Evolutionary conservation across 1,139 yeast genomes (phyloP), one percentile per base, ranked within the genome.

Genomic region (Blastobotrys apis): DNA sequence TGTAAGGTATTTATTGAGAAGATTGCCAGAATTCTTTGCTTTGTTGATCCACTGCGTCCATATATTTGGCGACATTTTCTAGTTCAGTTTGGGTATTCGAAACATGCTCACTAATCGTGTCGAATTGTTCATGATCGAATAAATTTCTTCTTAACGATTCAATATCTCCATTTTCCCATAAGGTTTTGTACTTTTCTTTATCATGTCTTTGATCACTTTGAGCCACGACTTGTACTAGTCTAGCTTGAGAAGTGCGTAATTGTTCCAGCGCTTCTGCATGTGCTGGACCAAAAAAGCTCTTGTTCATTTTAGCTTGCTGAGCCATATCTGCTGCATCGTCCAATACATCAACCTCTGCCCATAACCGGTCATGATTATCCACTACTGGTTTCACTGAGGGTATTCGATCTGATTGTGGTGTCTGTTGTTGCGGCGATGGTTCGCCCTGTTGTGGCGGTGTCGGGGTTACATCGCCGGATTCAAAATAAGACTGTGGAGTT

Each of bases 321-420:
- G 88, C 80, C 74, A 84, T 74, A 46, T 70, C 71, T 46, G 77
- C 76, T 3, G 88, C 94, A 54, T 86, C 95, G 54, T 86, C 92
- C 49, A 90, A 69, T 1, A 85, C 85, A 57, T 85, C 95, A 39
- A 88, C 81, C 57, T 87, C 94, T 2, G 94, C 81, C 95, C 95
- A 88, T 41, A 86, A 67, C 55, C 77, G 74, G 62, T 86, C 95
- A 67, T 81, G 87, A 2, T 57, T 51, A 33, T 64, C 63, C 2
- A 64, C 63, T 1, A 58, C 56, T 2, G 65, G 67, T 38, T 48
- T 50, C 3, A 64, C 67, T 13, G 61, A 54, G 2, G 67, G 66
- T 13, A 63, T 52, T 38, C 53, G 53, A 3, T 37, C 30, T 4
- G 6, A 9, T 9, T 29, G 13, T 5, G 17, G 20, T 6, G 35